A percentile compares a stretch with the other conserved stretches of the same genome.
Conservation (phyloP, 2,329 filamentous ascomycete species). For the Beauveria medogensis region DNA sequence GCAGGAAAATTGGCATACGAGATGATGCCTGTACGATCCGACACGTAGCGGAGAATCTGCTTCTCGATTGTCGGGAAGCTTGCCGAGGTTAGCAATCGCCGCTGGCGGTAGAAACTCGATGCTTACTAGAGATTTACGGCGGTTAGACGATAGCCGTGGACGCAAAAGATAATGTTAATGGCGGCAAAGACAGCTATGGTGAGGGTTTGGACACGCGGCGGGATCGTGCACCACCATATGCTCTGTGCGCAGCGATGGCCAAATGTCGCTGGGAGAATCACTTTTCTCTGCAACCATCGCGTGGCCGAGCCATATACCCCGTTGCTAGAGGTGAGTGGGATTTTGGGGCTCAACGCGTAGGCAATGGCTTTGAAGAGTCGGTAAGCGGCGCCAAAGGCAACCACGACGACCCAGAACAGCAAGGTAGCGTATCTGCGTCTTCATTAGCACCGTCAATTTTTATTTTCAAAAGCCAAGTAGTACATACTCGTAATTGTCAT, state of each 20-base stretch:
- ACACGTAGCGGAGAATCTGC: conserved; percentile 45
- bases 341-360: not conserved
- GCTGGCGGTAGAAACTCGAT: conserved; percentile 4
- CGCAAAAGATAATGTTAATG: conserved; percentile 29
- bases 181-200: conserved; percentile 30
- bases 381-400: conserved; percentile 27
- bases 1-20: conserved; percentile 56
- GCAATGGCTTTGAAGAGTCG: conserved; percentile 18
- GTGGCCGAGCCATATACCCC: not conserved
- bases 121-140: conserved; percentile 32
- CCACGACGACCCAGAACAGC: conserved; percentile 32
- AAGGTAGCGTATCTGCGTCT: conserved; percentile 22
- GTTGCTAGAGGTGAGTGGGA: not conserved
- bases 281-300: conserved; percentile 25
- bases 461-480: not conserved
- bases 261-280: conserved; percentile 34
- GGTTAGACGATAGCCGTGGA: conserved; percentile 30
- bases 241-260: conserved; percentile 35
- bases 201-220: conserved; percentile 34
- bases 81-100: conserved; percentile 3
- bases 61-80: conserved; percentile 27
- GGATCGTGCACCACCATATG: conserved; percentile 37
- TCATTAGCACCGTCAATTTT: conserved; percentile 14
- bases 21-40: conserved; percentile 56
- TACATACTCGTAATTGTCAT: conserved; percentile 30